Conservation (phyloP, 2,329 filamentous ascomycete species). For the Didymellaceae sp. region DNA sequence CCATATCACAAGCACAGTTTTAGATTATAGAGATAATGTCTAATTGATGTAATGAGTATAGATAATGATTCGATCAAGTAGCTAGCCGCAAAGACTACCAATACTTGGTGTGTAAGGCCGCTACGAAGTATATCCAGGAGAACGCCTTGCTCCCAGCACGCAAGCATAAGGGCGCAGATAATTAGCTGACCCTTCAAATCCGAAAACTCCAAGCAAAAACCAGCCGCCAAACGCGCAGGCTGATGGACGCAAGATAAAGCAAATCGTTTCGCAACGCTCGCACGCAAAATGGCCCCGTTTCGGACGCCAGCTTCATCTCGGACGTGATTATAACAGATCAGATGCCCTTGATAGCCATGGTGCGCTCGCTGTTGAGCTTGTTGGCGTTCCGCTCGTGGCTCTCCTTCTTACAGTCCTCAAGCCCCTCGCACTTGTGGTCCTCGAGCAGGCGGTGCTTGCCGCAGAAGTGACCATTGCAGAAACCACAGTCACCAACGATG, state of each 20-base stretch:
- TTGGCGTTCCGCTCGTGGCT: constrained; percentile 92
- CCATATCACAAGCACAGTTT: neutral
- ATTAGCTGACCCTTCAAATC: constrained; percentile 11
- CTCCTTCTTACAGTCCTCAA: constrained; percentile 98
- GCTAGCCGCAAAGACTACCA: constrained; percentile 4
- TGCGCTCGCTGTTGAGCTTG: constrained; percentile 90
- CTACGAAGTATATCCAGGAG: constrained; percentile 6
- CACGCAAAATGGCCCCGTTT: neutral
- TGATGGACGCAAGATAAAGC: constrained; percentile 14
- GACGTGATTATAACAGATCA: constrained; percentile 50
- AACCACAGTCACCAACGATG: constrained; percentile 94
- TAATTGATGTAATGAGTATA: constrained; percentile 1
- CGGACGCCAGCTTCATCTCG: constrained; percentile 1
- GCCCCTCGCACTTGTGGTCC: constrained; percentile 88
- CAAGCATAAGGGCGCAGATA: neutral
- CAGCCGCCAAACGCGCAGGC: constrained; percentile 14
- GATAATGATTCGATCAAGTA: constrained; percentile 6
- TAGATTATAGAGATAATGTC: neutral
- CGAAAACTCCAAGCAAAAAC: constrained; percentile 7
- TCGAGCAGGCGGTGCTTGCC: constrained; percentile 93
- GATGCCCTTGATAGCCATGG: constrained; percentile 90
- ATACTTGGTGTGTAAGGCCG: neutral
- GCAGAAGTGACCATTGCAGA: constrained; percentile 94
- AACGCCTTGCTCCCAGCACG: constrained; percentile 13
- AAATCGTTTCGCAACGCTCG: neutral